A percentile compares a stretch with the other conserved stretches of the same genome.
These are phyloP conservation scores for Candolleomyces eurysporus DNA, from an alignment of 768 basidiomycete species.

Conservation along the genomic window DNA sequence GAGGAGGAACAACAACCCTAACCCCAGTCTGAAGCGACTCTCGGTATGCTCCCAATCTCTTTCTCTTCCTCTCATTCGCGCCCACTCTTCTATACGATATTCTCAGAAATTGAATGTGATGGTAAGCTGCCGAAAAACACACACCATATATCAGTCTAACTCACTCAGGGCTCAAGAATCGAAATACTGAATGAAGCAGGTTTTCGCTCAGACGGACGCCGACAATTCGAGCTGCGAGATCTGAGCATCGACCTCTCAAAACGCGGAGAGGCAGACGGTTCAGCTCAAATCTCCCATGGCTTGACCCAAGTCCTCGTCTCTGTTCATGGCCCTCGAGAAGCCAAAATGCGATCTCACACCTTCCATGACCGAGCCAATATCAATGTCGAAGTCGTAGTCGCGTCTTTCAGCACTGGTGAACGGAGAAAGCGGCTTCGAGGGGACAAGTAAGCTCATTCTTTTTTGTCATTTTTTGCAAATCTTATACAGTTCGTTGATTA, in stretches of 20 bases:
- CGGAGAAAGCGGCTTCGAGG: slow-evolving; percentile 71
- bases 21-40: too few relatives aligned
- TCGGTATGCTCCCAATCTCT: neutral
- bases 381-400: slow-evolving; percentile 85
- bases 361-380: slow-evolving; percentile 86
- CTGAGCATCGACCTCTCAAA: slow-evolving; percentile 76
- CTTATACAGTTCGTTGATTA: slow-evolving; percentile 6
- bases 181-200: slow-evolving; percentile 85
- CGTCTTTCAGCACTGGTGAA: slow-evolving; percentile 85
- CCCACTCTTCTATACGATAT: neutral
- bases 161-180: slow-evolving; percentile 45
- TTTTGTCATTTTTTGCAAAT: slow-evolving; percentile 1
- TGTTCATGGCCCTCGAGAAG: slow-evolving; percentile 92
- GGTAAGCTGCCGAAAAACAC: slow-evolving; percentile 13
- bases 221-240: slow-evolving; percentile 89
- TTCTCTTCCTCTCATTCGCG: too few relatives aligned
- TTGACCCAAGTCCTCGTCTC: slow-evolving; percentile 85
- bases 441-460: slow-evolving; percentile 71
- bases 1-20: too few relatives aligned
- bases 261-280: slow-evolving; percentile 80
- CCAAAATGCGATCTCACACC: slow-evolving; percentile 74
- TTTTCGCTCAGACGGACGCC: slow-evolving; percentile 88
- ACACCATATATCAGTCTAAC: slow-evolving; percentile 3
- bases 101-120: slow-evolving; percentile 4
- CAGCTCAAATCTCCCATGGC: slow-evolving; percentile 81